phyloP scores from a whole-genome alignment of 2,329 filamentous ascomycete genomes.

The Diplodia scrobiculata region DNA sequence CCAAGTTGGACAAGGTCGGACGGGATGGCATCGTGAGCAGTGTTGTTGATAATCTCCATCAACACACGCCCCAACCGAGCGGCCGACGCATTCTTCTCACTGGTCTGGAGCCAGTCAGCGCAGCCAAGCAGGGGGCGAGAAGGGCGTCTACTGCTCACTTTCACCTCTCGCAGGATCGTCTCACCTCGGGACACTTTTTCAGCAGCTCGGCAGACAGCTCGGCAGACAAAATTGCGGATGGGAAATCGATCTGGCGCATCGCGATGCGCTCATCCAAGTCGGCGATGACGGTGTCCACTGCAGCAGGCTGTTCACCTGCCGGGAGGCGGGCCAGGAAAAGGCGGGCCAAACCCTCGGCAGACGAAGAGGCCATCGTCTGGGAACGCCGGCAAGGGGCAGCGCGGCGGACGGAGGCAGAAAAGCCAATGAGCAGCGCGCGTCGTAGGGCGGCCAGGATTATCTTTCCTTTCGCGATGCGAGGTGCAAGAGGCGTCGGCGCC shows the following conservation, averaged over 20 bases:
- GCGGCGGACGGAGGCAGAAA: neutral
- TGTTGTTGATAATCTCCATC: slow-evolving; percentile 13
- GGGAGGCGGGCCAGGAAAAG: slow-evolving; percentile 30
- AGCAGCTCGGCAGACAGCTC: slow-evolving; percentile 29
- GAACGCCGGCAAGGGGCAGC: neutral
- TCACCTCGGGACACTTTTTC: slow-evolving; percentile 30
- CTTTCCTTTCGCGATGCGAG: neutral
- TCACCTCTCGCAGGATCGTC: slow-evolving; percentile 13
- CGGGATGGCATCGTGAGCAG: neutral
- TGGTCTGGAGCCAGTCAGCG: neutral
- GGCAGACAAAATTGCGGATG: slow-evolving; percentile 11
- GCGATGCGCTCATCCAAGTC: slow-evolving; percentile 2
- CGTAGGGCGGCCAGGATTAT: slow-evolving; percentile 8
- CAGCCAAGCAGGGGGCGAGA: neutral
- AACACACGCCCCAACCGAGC: slow-evolving; percentile 24
- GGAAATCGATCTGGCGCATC: slow-evolving; percentile 9
- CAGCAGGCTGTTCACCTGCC: slow-evolving; percentile 9
- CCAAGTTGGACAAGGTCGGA: slow-evolving; percentile 17
- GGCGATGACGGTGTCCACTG: slow-evolving; percentile 20
- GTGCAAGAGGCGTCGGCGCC: neutral
- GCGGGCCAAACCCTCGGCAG: slow-evolving; percentile 20
- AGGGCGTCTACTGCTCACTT: slow-evolving; percentile 22
- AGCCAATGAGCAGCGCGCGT: neutral
- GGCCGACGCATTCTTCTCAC: slow-evolving; percentile 27
- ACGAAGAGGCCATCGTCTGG: slow-evolving; percentile 26